Base-by-base conservation (phyloP, 306 rosid genomes). In the Prunus kanzakura region DNA sequence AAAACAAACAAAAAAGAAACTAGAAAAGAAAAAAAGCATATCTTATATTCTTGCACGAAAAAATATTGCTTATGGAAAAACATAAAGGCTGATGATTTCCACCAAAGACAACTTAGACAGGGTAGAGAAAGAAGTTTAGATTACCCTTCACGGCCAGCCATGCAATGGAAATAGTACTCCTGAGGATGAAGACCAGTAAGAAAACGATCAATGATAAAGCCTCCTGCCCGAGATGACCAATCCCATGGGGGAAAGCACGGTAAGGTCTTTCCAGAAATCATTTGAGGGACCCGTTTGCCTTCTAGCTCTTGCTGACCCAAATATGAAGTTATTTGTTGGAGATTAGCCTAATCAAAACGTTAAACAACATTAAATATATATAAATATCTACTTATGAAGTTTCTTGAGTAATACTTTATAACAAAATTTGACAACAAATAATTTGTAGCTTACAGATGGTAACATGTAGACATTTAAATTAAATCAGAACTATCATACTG, bases 141-240 rank as follows among this genome's bases (percentile, higher is more conserved):
- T 85, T 92, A 92, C 98, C 97, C 97, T 89, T 92, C 98, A 82
- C 98, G 97, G 69, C 98, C 97, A 69, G 97, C 97, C 98, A 95
- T 95, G 80, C 97, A 95, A 79, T 95, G 98, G 73, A 95, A 95
- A 87, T 95, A 95, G 79, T 86, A 95, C 80, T 95, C 98, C 82
- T 92, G 97, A 20, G 97, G 97, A 32, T 84, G 97, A 79, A 95
- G 97, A 74, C 92, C 98, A 18, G 97, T 86, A 83, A 95, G 98
- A 88, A 95, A 95, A 78, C 97, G 92, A 76, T 95, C 98, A 81
- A 88, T 87, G 77, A 92, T 88, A 84, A 95, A 91, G 55, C 97
- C 98, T 73, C 98, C 98, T 60, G 97, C 90, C 77, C 97, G 87
- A 75, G 97, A 77, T 72, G 97, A 87, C 85, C 93, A 95, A 88